Base-by-base conservation (phyloP, 108 stramenopile genomes). In the Nitzschia sp. region DNA sequence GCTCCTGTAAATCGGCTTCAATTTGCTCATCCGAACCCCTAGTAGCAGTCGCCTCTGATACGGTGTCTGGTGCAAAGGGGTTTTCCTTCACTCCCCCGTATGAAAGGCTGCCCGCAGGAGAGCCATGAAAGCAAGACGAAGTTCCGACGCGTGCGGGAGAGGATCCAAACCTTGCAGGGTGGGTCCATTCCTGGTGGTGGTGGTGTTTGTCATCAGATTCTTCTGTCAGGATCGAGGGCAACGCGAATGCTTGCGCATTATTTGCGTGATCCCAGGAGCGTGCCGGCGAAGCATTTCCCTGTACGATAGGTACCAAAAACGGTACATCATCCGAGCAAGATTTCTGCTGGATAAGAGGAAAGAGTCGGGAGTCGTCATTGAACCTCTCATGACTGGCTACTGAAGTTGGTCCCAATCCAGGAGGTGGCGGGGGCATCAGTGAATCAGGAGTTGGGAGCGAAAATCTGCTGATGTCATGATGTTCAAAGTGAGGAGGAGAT, bases 1-100 rank as follows among this genome's bases (percentile, higher is more conserved):
- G 75, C 52, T 84, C 80, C 53, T 83, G 88, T 35, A 89, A 62
- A 27, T 89, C 83, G 4, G 88, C 88, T 62, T 86, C 88, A 55
- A 89, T 86, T 47, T 68, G 80, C 21, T 63, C 66, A 16, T 82
- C 80, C 3, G 73, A 75, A 25, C 73, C 74, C 29, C 70, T 29
- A 29, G 1, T 31, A 35, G 56, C 45, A 63, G 17, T 50, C 22
- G 21, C 31, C n/a, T n/a, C n/a, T n/a, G n/a, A n/a, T n/a, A n/a
- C n/a, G 32, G 17, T 46, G 21, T 54, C 45, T 28, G 28, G 15
- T 16, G 59, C 52, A 58, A 76, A 76, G 13, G 75, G 75, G 41
- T 77, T 70, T 29, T 77, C 76, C 48, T 77, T 54, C 0, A 69
- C 63, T 13, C 29, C 38, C 23, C 15, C 21, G 5, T 61, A 61